A percentile compares a stretch with the other conserved stretches of the same genome.
phyloP scores from a whole-genome alignment of 1,284 basidiomycete genomes.

The Phellinidium pouzarii region DNA sequence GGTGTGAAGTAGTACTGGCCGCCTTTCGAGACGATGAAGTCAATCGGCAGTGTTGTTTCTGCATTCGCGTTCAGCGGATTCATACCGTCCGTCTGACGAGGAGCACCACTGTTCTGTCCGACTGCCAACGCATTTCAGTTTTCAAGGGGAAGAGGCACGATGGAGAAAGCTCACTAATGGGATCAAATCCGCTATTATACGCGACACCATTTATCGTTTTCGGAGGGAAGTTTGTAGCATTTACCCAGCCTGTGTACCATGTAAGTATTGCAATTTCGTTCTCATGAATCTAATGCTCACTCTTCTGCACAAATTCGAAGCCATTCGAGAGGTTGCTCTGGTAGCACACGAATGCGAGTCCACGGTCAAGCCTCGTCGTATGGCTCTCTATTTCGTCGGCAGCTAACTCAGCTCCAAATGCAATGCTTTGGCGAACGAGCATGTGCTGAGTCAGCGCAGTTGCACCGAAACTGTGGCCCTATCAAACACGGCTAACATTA shows the following conservation, averaged over 20 bases:
- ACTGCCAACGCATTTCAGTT: constrained; percentile 29
- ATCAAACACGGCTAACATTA: background rate
- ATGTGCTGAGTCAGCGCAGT: constrained; percentile 22
- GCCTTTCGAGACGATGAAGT: constrained; percentile 32
- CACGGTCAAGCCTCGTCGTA: constrained; percentile 37
- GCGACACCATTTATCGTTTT: constrained; percentile 8
- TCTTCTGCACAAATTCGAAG: constrained; percentile 42
- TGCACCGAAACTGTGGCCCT: background rate
- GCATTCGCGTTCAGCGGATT: constrained; percentile 32
- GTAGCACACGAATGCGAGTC: constrained; percentile 43
- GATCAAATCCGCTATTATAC: constrained; percentile 26
- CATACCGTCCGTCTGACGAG: constrained; percentile 34
- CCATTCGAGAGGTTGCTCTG: constrained; percentile 40
- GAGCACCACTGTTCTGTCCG: constrained; percentile 31
- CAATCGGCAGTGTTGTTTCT: constrained; percentile 24
- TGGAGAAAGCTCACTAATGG: too few relatives aligned
- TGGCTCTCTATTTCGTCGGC: constrained; percentile 28
- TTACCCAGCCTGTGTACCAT: constrained; percentile 26
- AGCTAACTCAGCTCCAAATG: constrained; percentile 42
- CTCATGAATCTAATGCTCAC: constrained; percentile 2
- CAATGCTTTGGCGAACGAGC: constrained; percentile 42
- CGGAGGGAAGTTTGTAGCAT: constrained; percentile 27
- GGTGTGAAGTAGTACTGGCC: constrained; percentile 41
- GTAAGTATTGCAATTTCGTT: background rate
- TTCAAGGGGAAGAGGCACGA: constrained; percentile 7